phyloP scores from a whole-genome alignment of 768 basidiomycete species.

The Mycena galericulata region DNA sequence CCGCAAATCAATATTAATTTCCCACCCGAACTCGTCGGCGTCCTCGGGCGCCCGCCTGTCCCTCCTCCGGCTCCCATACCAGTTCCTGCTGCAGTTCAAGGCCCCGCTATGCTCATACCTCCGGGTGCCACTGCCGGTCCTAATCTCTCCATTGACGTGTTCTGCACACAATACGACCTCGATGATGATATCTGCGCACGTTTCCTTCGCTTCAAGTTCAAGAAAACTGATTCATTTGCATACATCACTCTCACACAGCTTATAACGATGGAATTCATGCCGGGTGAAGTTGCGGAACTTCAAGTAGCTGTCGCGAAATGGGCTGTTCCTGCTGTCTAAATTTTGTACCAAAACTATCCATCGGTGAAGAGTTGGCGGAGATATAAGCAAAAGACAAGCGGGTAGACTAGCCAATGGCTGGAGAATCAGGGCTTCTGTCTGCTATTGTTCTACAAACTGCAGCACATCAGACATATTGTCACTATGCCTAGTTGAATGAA shows the following conservation, averaged over 20 bases:
- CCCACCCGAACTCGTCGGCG: not conserved
- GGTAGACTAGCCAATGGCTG: too few species aligned
- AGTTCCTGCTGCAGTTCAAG: not conserved
- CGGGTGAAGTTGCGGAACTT: slow-evolving; percentile 10
- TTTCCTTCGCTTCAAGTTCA: slow-evolving; percentile 24
- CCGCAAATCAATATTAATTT: slow-evolving; percentile 14
- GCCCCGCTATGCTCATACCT: not conserved
- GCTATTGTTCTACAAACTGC: too few species aligned
- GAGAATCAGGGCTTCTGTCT: too few species aligned
- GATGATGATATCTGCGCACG: slow-evolving; percentile 13
- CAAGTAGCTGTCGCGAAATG: too few species aligned
- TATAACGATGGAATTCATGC: slow-evolving; percentile 35
- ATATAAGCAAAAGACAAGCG: too few species aligned
- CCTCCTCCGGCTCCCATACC: not conserved
- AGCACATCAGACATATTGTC: too few species aligned
- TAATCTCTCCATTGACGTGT: slow-evolving; percentile 12
- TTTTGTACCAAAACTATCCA: too few species aligned
- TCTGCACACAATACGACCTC: slow-evolving; percentile 11
- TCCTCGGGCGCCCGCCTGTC: not conserved
- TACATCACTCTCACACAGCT: slow-evolving; percentile 33
- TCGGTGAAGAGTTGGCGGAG: too few species aligned
- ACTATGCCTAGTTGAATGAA: too few species aligned
- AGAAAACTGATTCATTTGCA: slow-evolving; percentile 30
- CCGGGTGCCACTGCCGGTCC: not conserved
- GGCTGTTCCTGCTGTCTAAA: not conserved